A percentile compares a stretch with the other conserved stretches of the same genome.
Conservation (phyloP, 805 yeast species). For the Candida corydali region DNA sequence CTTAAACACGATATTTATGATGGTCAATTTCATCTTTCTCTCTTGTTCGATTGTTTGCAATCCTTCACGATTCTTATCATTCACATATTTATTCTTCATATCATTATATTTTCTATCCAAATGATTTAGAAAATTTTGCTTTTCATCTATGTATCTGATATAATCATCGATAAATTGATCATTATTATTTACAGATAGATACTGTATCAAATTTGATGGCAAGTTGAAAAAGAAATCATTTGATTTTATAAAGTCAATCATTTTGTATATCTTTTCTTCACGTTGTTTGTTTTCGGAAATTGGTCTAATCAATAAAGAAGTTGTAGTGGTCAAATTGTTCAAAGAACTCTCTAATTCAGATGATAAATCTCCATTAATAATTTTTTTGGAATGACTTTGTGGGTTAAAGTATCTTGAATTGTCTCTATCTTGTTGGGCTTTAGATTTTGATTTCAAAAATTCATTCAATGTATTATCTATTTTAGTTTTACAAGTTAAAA, state of each 20-base stretch:
- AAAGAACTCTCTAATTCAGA: conserved; percentile 36
- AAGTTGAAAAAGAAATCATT: conserved; percentile 34
- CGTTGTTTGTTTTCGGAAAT: conserved; percentile 34
- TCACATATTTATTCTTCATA: conserved; percentile 3
- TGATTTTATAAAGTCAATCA: conserved; percentile 31
- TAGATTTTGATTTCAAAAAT: conserved; percentile 31
- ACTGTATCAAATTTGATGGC: conserved; percentile 26
- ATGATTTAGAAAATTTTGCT: conserved; percentile 13
- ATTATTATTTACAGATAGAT: conserved; percentile 27
- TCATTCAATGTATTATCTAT: conserved; percentile 35
- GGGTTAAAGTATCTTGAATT: conserved; percentile 37
- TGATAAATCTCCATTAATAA: conserved; percentile 13
- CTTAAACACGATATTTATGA: conserved; percentile 23
- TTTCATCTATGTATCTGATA: conserved; percentile 25
- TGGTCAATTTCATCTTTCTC: conserved; percentile 22
- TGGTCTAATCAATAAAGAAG: conserved; percentile 38
- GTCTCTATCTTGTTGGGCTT: conserved; percentile 32
- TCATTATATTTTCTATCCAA: conserved; percentile 4
- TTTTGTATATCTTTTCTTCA: conserved; percentile 27
- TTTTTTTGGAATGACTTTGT: conserved; percentile 10
- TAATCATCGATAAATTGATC: conserved; percentile 34
- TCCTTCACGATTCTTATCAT: conserved; percentile 12
- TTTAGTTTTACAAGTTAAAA: conserved; percentile 32
- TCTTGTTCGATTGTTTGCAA: conserved; percentile 19
- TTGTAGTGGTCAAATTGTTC: conserved; percentile 33